A percentile compares a stretch with the other conserved stretches of the same genome.
phyloP scores from a whole-genome alignment of 768 basidiomycete genomes.

The Rhodotorula kratochvilovae region DNA sequence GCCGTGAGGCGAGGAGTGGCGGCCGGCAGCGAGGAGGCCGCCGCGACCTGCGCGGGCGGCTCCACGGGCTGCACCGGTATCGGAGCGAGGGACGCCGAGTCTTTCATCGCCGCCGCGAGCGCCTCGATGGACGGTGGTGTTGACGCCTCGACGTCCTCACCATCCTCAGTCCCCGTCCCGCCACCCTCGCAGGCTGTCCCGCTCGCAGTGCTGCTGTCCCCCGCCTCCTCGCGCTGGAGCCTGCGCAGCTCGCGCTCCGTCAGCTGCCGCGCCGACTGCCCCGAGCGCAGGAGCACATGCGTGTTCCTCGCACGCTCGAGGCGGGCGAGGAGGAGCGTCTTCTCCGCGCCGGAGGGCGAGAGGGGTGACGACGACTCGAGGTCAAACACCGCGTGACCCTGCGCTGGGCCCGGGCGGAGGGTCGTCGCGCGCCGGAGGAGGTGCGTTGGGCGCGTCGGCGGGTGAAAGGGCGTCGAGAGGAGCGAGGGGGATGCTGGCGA shows the following conservation, averaged over 20 bases:
- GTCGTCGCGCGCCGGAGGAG: not conserved
- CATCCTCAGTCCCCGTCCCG: not conserved
- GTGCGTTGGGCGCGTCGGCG: not conserved
- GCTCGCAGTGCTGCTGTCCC: not conserved
- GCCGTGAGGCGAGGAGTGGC: not conserved
- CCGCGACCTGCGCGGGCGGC: too few species aligned
- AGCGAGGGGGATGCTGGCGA: not conserved
- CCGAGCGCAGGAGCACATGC: not conserved
- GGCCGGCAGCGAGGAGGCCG: too few species aligned
- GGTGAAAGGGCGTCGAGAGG: not conserved
- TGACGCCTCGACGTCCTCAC: not conserved
- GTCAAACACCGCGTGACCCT: not conserved
- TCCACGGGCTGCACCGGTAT: not conserved
- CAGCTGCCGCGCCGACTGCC: not conserved
- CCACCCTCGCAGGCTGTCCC: not conserved
- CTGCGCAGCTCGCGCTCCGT: not conserved
- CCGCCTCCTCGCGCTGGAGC: not conserved
- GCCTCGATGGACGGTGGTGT: not conserved
- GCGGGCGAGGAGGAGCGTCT: not conserved
- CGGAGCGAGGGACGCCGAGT: too few species aligned
- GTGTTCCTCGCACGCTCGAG: not conserved
- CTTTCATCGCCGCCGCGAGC: too few species aligned
- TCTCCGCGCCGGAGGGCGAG: conserved; percentile 2
- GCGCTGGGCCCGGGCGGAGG: not conserved
- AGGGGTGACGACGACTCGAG: not conserved